Base-by-base conservation (phyloP, 768 basidiomycete genomes). In the Leccinum variicolor region DNA sequence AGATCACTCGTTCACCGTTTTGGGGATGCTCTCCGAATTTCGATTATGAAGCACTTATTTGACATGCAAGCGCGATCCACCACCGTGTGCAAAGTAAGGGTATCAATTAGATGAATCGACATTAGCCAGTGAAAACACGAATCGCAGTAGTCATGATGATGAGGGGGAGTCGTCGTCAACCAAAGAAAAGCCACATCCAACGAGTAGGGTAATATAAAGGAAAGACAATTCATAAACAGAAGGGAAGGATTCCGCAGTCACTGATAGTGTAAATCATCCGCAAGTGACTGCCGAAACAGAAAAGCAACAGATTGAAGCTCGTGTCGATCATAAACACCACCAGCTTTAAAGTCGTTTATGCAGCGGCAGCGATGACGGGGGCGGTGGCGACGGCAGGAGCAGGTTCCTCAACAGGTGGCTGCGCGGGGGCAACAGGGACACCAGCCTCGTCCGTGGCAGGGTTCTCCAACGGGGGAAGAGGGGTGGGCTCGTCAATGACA, bases 381-480 rank as follows among this genome's bases (percentile, higher is more conserved):
- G 85, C 72, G 48, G 19, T 6, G 41, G 41, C 19, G 41, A 81
- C 79, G 49, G 81, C 79, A 36, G 86, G 79, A 57, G 63, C 64
- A 8, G 75, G 72, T 41, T 70, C 68, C 65, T 78, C 81, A 29
- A 61, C 60, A 6, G 67, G 69, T 14, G 72, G 67, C 65, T 77
- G 80, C 11, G 64, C 53, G 4, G 74, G 65, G 46, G 73, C 69
- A 39, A 6, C 50, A 17, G 46, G 45, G 13, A 73, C 56, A 5
- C 73, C 64, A 26, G 76, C 63, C 15, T 77, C 67, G 63, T 82
- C 82, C 21, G 80, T 74, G 19, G 85, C 86, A 36, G 90, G 86
- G 72, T 89, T 82, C 77, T 92, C 91, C 62, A 95, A 79, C 57
- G 93, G 92, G 54, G 90, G 91, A 61, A 94, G 84, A 11, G 88